Evolutionary conservation across 371 early-diverging fungal species (phyloP).

Genomic region (Batrachochytrium dendrobatidis): DNA sequence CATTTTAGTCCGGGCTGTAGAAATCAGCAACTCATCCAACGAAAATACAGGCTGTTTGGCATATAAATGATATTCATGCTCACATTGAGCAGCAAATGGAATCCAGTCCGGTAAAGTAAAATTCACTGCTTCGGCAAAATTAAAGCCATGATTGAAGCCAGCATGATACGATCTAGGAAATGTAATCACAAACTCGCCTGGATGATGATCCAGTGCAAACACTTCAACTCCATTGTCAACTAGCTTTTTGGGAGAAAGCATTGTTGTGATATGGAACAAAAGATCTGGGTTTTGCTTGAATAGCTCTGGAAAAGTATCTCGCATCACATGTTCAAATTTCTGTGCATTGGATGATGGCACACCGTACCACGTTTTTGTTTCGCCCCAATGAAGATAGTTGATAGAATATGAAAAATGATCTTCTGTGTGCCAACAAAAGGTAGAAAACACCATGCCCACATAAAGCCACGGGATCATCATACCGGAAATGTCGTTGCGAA

Average conservation of each 20-base stretch:
- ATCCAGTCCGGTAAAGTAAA: constrained; percentile 92
- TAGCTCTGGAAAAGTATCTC: constrained; percentile 72
- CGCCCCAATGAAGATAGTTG: constrained; percentile 92
- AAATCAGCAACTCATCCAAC: constrained; percentile 77
- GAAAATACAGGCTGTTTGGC: constrained; percentile 84
- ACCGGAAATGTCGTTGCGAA: constrained; percentile 83
- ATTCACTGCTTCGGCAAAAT: constrained; percentile 94
- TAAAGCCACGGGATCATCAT: constrained; percentile 97
- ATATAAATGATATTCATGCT: constrained; percentile 68
- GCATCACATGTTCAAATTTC: constrained; percentile 80
- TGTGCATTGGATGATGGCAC: constrained; percentile 78
- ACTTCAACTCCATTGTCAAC: constrained; percentile 68
- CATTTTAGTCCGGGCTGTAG: not conserved
- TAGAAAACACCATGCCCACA: constrained; percentile 91
- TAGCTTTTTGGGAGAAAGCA: constrained; percentile 77
- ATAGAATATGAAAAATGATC: constrained; percentile 94
- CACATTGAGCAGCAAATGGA: constrained; percentile 70
- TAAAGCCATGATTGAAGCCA: constrained; percentile 95
- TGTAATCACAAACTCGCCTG: constrained; percentile 91
- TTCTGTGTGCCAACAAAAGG: constrained; percentile 97
- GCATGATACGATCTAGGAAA: constrained; percentile 94
- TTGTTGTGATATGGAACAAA: constrained; percentile 85
- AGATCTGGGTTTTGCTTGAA: constrained; percentile 88
- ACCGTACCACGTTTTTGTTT: constrained; percentile 96
- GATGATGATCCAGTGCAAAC: constrained; percentile 76